Base-by-base conservation (phyloP, 2,329 filamentous ascomycete species). In the Falciphora oryzae region DNA sequence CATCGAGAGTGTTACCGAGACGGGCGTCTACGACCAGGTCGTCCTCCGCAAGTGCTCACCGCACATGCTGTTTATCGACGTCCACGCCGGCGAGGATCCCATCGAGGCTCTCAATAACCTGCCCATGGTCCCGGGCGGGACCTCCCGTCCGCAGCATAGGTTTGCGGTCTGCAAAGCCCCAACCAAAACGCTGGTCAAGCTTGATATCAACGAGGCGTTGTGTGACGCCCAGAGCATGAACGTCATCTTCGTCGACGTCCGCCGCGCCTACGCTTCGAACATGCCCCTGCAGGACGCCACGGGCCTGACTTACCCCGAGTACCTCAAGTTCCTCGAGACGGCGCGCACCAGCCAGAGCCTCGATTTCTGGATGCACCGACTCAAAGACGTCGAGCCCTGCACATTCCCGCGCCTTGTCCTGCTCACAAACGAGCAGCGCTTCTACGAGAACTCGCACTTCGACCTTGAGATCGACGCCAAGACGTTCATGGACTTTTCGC, bases 11-110 rank as follows among this genome's bases (percentile, higher is more conserved):
- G 74, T 82, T 16, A 79, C 80, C 14, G 76, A 79, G 53, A 76
- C 79, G 7, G 80, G 80, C 0, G 71, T 84, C 0, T 84, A 80
- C 65, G 81, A 84, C 65, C 80, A 80, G 68, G 75, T 84, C 14
- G 73, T 85, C 7, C 70, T 85, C 2, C 76, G 76, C 11, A 77
- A 75, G 60, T 75, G 77, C 22, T 83, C 81, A 0, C 81, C 83
- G 0, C 78, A 75, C 50, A 84, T 85, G 78, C 73, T 85, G 5
- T 85, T 84, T 63, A 77, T 85, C 59, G 83, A 85, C 63, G 78
- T 78, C 2, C 73, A 73, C 0, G 69, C 76, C 61, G 65, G 75
- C 64, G 71, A 79, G 68, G 70, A 81, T 68, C 71, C 77, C 65
- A 67, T 78, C 66, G 66, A 74, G 63, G 68, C 78, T 22, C 74